phyloP scores from a whole-genome alignment of 2,329 filamentous ascomycete genomes.

The Clonostachys rhizophaga region DNA sequence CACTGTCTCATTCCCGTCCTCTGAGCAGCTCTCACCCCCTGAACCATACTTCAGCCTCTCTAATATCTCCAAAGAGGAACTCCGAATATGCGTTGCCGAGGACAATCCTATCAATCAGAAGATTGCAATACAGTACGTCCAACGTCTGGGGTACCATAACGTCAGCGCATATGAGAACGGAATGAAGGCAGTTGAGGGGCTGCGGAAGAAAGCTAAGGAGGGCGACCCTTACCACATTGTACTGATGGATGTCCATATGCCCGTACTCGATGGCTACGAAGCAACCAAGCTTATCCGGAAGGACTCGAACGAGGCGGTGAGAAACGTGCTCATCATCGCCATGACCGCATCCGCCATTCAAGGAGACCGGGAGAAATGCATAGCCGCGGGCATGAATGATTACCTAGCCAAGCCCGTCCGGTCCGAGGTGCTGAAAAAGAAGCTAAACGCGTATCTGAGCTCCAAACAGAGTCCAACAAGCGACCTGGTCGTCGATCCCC shows the following conservation, averaged over 20 bases:
- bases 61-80: conserved; percentile 67
- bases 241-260: conserved; percentile 97
- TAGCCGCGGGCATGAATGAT: conserved; percentile 97
- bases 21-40: conserved; percentile 30
- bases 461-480: conserved; percentile 17
- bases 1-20: conserved; percentile 15
- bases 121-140: conserved; percentile 88
- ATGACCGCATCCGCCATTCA: conserved; percentile 97
- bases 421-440: conserved; percentile 78
- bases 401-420: conserved; percentile 95
- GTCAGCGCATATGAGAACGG: conserved; percentile 91
- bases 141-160: conserved; percentile 73
- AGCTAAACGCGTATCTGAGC: conserved; percentile 59
- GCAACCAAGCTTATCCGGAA: conserved; percentile 79
- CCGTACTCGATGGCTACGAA: conserved; percentile 86
- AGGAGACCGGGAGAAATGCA: conserved; percentile 88
- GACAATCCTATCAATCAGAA: conserved; percentile 94
- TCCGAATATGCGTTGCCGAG: conserved; percentile 89
- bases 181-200: conserved; percentile 77
- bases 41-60: conserved; percentile 62
- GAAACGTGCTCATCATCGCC: conserved; percentile 85
- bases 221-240: conserved; percentile 82
- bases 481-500: neutral
- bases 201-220: conserved; percentile 67
- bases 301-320: conserved; percentile 71